Percentiles rank a stretch among this genome's conserved stretches.
phyloP scores from a whole-genome alignment of 1,284 basidiomycete species.

The Anthracocystis walkeri region DNA sequence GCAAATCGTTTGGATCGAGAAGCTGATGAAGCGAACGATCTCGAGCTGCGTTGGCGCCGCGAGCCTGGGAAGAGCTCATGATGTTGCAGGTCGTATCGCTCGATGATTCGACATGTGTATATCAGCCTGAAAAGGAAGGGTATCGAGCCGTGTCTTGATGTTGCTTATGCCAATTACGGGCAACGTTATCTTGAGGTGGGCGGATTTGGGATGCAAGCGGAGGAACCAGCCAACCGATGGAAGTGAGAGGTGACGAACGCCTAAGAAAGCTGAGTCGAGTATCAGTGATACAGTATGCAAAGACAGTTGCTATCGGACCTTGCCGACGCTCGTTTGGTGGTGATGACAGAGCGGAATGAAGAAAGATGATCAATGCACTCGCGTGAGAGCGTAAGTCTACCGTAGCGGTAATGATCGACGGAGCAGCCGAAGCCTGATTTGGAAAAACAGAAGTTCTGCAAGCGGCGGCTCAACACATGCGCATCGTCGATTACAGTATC shows the following conservation, averaged over 20 bases:
- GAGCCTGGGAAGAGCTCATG: slow-evolving; percentile 41
- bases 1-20: slow-evolving; percentile 56
- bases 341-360: not conserved
- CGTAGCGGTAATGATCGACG: no score
- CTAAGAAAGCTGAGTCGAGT: no score
- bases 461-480: no score
- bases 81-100: slow-evolving; percentile 1
- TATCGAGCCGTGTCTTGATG: not conserved
- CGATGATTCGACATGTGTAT: slow-evolving; percentile 20
- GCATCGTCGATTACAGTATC: no score
- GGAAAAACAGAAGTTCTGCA: no score
- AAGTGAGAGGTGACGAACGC: no score
- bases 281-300: no score
- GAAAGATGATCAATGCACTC: not conserved
- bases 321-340: not conserved
- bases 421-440: no score
- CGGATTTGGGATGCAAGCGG: not conserved
- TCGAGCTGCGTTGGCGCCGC: slow-evolving; percentile 18
- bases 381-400: no score
- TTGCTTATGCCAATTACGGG: not conserved
- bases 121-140: not conserved
- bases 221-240: not conserved
- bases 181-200: not conserved
- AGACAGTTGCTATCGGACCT: not conserved
- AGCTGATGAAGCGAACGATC: slow-evolving; percentile 51